Evolutionary conservation across 2,329 filamentous ascomycete genomes (phyloP), one percentile per base, ranked within the genome.

Genomic region (Colletotrichum gigasporum): DNA sequence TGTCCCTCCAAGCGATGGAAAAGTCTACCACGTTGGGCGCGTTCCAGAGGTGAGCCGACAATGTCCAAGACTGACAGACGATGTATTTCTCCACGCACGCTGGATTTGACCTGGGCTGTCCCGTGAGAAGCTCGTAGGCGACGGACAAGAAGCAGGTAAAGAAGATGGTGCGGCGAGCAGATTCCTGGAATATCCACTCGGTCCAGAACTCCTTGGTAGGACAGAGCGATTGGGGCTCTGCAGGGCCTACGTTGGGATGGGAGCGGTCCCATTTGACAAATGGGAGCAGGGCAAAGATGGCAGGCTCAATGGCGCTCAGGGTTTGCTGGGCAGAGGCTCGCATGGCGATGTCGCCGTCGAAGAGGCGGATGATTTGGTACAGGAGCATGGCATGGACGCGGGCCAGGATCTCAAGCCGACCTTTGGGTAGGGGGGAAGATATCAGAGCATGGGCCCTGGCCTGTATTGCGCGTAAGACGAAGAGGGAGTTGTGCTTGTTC

Each of bases 181-280:
- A 86, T 69, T 88, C 85, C 10, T 85, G 78, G 18, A 86, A 75
- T 3, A 85, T 73, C 82, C 83, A 88, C 2, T 77, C 74, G 7
- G 73, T 71, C 85, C 85, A 88, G 44, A 83, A 83, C 0, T 75
- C 67, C 16, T 75, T 77, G 1, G 79, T 78, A 0, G 78, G 74
- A 9, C 76, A 77, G 3, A 85, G 69, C 0, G 80, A 74, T 60
- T 73, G 73, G 14, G 75, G 51, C 8, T 71, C 72, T 5, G 80
- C 64, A 0, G 73, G 56, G 2, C 69, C 68, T 0, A 52, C 61
- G 0, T 48, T 53, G 4, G 65, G 42, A 6, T 57, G 48, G 4
- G 68, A 65, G n/a, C 68, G 44, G 8, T 76, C 71, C 59, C 77
- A 79, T 12, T 69, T 69, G 11, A 75, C 72, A 47, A 76, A 71